Base-by-base conservation (phyloP, 768 basidiomycete species). In the Psilocybe azurescens region DNA sequence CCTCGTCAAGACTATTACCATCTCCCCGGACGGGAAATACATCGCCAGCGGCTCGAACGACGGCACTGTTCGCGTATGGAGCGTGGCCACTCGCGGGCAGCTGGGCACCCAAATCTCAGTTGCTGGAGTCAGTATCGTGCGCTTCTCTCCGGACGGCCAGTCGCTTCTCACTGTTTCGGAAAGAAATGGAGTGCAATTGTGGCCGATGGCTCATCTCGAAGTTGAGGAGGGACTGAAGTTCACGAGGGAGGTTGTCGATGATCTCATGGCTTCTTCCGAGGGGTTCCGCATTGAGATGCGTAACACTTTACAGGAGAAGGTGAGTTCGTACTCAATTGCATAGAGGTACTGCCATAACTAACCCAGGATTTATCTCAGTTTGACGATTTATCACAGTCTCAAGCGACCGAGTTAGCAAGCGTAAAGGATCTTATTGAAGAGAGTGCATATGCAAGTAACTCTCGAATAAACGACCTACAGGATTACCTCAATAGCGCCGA, bases 11-110 rank as follows among this genome's bases (percentile, higher is more conserved):
- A 20, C 53, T 14, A 39, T 64, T 1, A 10, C 58, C 14, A 20
- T 56, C 14, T 64, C 63, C 16, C 63, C 59, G 5, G 58, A 64
- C 41, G 63, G 63, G 11, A 59, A 59, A 36, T 64, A 51, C 53
- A 53, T 64, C 13, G 63, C 59, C 0, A 59, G 58, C 18, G 63
- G 58, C 5, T 64, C 63, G 0, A 56, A 57, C 5, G 63, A 64
- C 16, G 56, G 46, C 9, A 64, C 63, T 0, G 20, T 64, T 38
- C 51, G 63, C 11, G 16, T 64, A 8, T 64, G 63, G 63, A 60
- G 55, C 36, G 54, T 48, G 0, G 54, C 49, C 14, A 64, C 63
- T 11, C 16, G 63, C 1, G 52, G 39, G 18, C 62, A 63, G 47
- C 52, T 63, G 11, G 62, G 62, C 7, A 53, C 33, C 2, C 62